phyloP scores from a whole-genome alignment of 345 rosid species.

The Arabidopsis suecica region DNA sequence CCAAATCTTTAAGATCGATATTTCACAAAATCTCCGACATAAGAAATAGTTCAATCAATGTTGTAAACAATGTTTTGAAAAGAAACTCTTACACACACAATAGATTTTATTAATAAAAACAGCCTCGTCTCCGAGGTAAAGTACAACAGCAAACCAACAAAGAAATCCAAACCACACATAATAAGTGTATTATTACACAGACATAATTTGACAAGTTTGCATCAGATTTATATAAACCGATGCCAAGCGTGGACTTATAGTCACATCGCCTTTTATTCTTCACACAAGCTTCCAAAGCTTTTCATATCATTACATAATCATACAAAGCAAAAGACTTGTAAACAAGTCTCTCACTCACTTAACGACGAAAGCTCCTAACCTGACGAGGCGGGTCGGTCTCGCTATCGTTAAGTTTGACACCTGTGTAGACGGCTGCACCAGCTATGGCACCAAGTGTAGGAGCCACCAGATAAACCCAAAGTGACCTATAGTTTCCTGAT shows the following conservation, averaged over 20 bases:
- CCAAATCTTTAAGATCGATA: not conserved
- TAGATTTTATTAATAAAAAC: conserved; percentile 18
- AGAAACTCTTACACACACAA: conserved; percentile 22
- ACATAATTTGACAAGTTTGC: conserved; percentile 37
- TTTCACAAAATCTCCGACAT: not conserved
- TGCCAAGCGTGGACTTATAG: conserved; percentile 41
- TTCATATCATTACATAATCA: conserved; percentile 30
- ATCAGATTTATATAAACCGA: conserved; percentile 19
- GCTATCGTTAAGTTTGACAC: conserved; percentile 74
- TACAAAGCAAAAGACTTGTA: conserved; percentile 35
- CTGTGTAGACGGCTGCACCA: conserved; percentile 78
- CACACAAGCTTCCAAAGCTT: conserved; percentile 38
- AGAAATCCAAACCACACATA: conserved; percentile 27
- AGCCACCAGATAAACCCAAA: conserved; percentile 87
- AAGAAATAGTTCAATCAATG: not conserved
- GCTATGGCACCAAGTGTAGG: conserved; percentile 86
- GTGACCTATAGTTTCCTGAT: conserved; percentile 73
- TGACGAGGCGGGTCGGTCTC: conserved; percentile 68
- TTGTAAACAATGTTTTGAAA: not conserved
- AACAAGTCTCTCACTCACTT: conserved; percentile 39
- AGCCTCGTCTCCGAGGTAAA: conserved; percentile 19
- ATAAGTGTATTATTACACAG: conserved; percentile 32
- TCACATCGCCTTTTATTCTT: conserved; percentile 42
- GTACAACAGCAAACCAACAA: conserved; percentile 32
- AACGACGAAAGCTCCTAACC: conserved; percentile 91